Percentiles rank a stretch among this genome's conserved stretches.
These are phyloP conservation scores for Russula abietina DNA, from an alignment of 768 basidiomycete genomes.

Conservation along the genomic window DNA sequence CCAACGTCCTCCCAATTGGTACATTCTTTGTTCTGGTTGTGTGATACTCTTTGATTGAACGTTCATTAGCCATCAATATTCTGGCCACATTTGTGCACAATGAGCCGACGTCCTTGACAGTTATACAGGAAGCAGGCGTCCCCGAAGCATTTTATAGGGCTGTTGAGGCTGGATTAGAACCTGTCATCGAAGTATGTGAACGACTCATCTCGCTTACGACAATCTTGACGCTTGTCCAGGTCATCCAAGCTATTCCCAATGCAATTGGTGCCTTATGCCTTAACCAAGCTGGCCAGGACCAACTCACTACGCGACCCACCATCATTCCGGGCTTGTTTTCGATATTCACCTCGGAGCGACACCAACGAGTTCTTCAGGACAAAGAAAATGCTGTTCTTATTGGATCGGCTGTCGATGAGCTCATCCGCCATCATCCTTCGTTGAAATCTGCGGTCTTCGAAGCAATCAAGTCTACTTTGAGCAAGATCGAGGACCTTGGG, in stretches of 20 bases:
- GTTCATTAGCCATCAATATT: conserved; percentile 72
- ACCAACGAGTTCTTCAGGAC: conserved; percentile 79
- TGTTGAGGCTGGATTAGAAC: conserved; percentile 78
- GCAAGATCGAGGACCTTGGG: conserved; percentile 70
- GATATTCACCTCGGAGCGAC: conserved; percentile 79
- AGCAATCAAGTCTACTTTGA: conserved; percentile 62
- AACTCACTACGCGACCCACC: conserved; percentile 66
- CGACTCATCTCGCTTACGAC: not conserved
- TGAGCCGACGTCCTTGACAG: conserved; percentile 88
- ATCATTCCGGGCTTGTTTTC: conserved; percentile 82
- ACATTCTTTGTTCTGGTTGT: conserved; percentile 28
- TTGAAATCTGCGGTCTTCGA: conserved; percentile 78
- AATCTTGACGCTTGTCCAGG: conserved; percentile 38
- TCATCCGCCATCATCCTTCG: conserved; percentile 90
- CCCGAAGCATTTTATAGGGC: conserved; percentile 86
- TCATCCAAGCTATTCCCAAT: conserved; percentile 88
- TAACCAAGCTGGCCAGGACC: conserved; percentile 82
- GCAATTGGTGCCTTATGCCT: conserved; percentile 95
- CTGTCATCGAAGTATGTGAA: conserved; percentile 72
- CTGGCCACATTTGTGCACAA: conserved; percentile 98
- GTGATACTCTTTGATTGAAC: conserved; percentile 20
- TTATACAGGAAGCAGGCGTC: conserved; percentile 87
- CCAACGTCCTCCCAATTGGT: conserved; percentile 82
- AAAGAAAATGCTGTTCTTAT: conserved; percentile 89
- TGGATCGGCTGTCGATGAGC: conserved; percentile 88